Percentiles rank a stretch among this genome's conserved stretches.
Conservation (phyloP, 192 early-diverging fungal species). For the Mortierella antarctica region DNA sequence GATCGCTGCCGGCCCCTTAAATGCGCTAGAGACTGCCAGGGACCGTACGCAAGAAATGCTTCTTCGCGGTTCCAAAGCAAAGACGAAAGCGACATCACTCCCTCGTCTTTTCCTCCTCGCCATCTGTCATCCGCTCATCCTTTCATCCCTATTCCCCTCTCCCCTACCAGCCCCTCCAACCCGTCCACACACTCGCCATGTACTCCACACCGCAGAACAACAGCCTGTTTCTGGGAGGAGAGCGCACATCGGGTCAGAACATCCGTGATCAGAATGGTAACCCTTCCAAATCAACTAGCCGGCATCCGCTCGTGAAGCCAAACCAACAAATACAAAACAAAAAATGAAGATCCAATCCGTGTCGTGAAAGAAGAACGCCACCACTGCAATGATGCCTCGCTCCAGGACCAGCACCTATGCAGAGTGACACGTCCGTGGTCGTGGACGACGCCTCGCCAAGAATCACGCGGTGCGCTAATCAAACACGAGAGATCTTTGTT, state of each 20-base stretch:
- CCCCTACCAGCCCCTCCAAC: not conserved
- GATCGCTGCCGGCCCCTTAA: too few species aligned
- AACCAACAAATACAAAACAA: not conserved
- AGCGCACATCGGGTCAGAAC: constrained; percentile 91
- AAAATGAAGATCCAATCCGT: too few species aligned
- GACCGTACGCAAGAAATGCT: too few species aligned
- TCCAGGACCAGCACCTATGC: too few species aligned
- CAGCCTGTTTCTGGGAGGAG: constrained; percentile 86
- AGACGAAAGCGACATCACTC: not conserved
- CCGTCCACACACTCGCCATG: constrained; percentile 40
- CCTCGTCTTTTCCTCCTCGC: not conserved
- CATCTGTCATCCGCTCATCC: not conserved
- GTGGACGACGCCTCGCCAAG: too few species aligned
- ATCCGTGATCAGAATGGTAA: constrained; percentile 95
- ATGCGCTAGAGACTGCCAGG: too few species aligned
- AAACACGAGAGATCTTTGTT: too few species aligned
- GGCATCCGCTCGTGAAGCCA: not conserved
- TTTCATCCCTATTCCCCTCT: not conserved
- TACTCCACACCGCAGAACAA: constrained; percentile 56
- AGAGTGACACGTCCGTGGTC: too few species aligned
- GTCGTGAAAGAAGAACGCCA: too few species aligned
- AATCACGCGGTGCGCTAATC: too few species aligned
- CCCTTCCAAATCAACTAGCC: not conserved
- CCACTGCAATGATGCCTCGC: too few species aligned
- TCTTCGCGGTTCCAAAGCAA: not conserved